Evolutionary conservation across 345 rosid species (phyloP), one percentile per base, ranked within the genome.

Genomic region (Citrus glauca): DNA sequence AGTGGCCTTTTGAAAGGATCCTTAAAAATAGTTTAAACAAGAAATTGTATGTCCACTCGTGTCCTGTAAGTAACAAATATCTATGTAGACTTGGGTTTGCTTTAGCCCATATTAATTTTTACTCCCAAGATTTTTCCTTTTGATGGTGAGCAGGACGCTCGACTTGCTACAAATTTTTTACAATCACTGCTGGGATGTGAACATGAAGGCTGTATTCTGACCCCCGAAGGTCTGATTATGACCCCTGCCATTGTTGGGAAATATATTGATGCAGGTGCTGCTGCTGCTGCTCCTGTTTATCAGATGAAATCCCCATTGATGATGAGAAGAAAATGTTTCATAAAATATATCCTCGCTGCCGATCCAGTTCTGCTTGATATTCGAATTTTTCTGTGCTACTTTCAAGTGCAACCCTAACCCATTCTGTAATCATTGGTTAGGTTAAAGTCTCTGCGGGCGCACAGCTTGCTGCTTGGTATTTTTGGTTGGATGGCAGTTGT

Each of bases 91-190:
- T 42, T 10, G 48, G 48, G 14, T 42, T 42, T 10, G 14, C 48
- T 10, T 2, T 9, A 0, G 48, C 4, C 0, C 48, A 0, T 42
- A 0, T 42, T 42, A 42, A 42, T 10, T 42, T 42, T 42, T 42
- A 2, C 48, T 2, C 14, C 14, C 11, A 40, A 10, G 48, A 42
- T 42, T 42, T 42, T 50, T 16, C 20, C 20, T 50, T 50, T 50
- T 48, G 27, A 9, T 1, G 2, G 11, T 33, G 66, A 42, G 65
- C 74, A 90, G 94, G 38, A 81, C 92, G 79, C 30, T 1, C 0
- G 76, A 82, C 64, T 77, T 90, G 67, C 66, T 85, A 64, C 30
- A 27, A 2, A 74, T 90, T 2, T 62, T 89, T 53, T 87, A 89
- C 45, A 0, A 1, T 3, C 90, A 87, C 63, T 87, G 92, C 40